Base-by-base conservation (phyloP, 1,284 basidiomycete genomes). In the Lentinus polychrous region DNA sequence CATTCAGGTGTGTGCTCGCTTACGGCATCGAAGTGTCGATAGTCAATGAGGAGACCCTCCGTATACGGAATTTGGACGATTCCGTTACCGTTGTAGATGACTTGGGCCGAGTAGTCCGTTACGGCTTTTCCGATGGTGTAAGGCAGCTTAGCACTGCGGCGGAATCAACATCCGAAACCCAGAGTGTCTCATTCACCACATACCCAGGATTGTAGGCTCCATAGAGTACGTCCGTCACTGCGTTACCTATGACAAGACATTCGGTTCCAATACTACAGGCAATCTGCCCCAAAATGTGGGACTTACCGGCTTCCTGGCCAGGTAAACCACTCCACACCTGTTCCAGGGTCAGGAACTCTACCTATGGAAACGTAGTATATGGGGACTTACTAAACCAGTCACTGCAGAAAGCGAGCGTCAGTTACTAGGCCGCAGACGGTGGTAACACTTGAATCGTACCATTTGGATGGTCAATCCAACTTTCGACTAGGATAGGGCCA, bases 21-120 rank as follows among this genome's bases (percentile, higher is more conserved):
- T 53, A 82, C 74, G 43, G 76, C 70, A 54, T 90, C 84, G 60
- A 91, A 91, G 62, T 81, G 77, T 18, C 86, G 70, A 61, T 90
- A 90, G 66, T 90, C 88, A 57, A 91, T 81, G 56, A 79, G 67
- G 43, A 90, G 62, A 11, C 60, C 66, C 51, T 75, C 73, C 43
- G 47, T 59, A 53, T 66, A 66, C 2, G 59, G 55, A 17, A 66
- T 61, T 14, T 52, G 62, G 1, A 64, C 56, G 44, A 60, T 60
- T 14, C 54, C 52, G 12, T 49, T 55, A 24, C 59, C 58, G 24
- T 52, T 54, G 43, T 57, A 56, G 44, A 60, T 52, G 33, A 66
- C 48, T 43, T 58, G 55, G 8, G 72, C 71, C 18, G 65, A 61
- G 59, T 78, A 82, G 57, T 83, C 79, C 17, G 53, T 53, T 3